phyloP scores from a whole-genome alignment of 495 filamentous ascomycete species.

The Penicillium coprophilum region DNA sequence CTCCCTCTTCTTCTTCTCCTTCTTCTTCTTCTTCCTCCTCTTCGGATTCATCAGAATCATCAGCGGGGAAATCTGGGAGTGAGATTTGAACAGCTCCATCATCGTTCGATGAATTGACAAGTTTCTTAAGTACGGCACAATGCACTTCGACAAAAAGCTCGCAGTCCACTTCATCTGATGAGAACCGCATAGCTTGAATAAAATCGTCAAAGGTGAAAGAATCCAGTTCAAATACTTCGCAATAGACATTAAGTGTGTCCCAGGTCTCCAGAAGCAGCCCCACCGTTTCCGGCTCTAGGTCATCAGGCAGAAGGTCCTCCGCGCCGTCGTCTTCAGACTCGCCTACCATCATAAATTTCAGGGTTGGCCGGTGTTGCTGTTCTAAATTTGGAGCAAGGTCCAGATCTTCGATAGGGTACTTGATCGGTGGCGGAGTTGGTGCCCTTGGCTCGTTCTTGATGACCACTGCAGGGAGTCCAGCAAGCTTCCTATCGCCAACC shows the following conservation, averaged over 20 bases:
- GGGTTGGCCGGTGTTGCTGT: constrained; percentile 62
- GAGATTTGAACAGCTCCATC: constrained; percentile 76
- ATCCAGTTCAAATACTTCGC: constrained; percentile 86
- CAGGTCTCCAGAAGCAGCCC: constrained; percentile 83
- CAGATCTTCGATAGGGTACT: constrained; percentile 94
- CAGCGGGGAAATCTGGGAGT: constrained; percentile 71
- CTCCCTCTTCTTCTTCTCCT: constrained; percentile 46
- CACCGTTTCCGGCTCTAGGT: constrained; percentile 75
- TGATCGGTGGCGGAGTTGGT: constrained; percentile 75
- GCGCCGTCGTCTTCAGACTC: constrained; percentile 41
- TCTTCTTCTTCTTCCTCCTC: constrained; percentile 59
- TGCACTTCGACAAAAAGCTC: constrained; percentile 89
- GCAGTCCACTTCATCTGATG: constrained; percentile 74
- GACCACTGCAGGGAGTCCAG: constrained; percentile 29
- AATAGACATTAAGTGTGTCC: constrained; percentile 96
- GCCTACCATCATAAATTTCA: constrained; percentile 74
- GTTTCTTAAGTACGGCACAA: constrained; percentile 83
- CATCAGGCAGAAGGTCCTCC: constrained; percentile 49
- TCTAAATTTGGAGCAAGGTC: constrained; percentile 65
- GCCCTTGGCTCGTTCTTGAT: constrained; percentile 46
- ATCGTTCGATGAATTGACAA: constrained; percentile 70
- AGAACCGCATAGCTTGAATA: constrained; percentile 79
- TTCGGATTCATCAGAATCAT: constrained; percentile 61
- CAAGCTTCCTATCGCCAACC: constrained; percentile 41
- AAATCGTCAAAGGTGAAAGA: constrained; percentile 98